Conservation (phyloP, 805 yeast genomes). For the Lipomyces kockii region DNA sequence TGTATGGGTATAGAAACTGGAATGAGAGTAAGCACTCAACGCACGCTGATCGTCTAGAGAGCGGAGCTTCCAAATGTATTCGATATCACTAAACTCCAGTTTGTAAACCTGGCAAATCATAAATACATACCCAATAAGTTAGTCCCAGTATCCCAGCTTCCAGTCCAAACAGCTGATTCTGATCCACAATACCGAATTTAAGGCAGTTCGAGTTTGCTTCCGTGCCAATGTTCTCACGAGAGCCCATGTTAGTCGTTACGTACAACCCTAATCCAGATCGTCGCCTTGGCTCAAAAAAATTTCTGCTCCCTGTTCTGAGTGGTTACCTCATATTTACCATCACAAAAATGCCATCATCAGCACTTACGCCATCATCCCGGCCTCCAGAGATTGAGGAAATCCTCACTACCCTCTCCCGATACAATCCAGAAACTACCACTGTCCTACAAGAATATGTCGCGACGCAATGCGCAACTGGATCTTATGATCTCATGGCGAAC, state of each 20-base stretch:
- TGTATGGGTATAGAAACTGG: background rate
- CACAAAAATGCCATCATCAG: slow-evolving; percentile 20
- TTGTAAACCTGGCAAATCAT: background rate
- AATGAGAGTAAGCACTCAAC: background rate
- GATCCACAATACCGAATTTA: background rate
- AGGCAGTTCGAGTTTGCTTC: background rate
- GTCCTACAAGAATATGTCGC: slow-evolving; percentile 53
- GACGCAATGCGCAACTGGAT: slow-evolving; percentile 47
- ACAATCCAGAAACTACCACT: slow-evolving; percentile 51
- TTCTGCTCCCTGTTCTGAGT: background rate
- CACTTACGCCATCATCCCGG: slow-evolving; percentile 45
- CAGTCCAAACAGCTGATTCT: background rate
- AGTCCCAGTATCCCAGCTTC: background rate
- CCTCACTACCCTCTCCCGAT: slow-evolving; percentile 52
- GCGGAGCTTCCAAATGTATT: background rate
- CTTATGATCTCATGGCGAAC: slow-evolving; percentile 50
- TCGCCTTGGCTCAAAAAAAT: background rate
- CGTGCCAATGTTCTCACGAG: too few species aligned
- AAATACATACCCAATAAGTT: background rate
- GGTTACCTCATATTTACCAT: background rate
- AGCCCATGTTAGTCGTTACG: background rate
- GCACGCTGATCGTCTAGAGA: background rate
- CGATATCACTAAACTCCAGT: background rate
- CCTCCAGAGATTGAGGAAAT: slow-evolving; percentile 51
- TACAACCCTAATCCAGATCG: background rate